phyloP scores from a whole-genome alignment of 805 yeast species.

The Candida maesae region DNA sequence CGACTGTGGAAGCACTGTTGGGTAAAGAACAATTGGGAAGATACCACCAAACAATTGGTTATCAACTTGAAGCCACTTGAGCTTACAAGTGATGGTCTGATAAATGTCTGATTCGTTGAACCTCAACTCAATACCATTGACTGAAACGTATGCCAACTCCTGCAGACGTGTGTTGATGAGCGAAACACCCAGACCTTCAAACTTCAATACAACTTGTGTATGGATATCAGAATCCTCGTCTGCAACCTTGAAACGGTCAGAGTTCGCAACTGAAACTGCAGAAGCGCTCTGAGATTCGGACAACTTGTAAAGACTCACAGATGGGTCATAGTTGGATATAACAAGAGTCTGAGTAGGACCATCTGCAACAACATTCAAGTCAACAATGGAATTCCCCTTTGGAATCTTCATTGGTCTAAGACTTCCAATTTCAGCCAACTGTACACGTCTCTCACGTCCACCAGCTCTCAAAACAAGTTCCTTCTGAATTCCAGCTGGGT shows the following conservation, averaged over 20 bases:
- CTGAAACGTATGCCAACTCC: conserved; percentile 80
- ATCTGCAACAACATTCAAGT: conserved; percentile 90
- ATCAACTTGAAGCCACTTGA: conserved; percentile 95
- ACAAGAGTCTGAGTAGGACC: conserved; percentile 91
- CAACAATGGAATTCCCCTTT: conserved; percentile 54
- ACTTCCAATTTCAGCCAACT: conserved; percentile 90
- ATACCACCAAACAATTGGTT: conserved; percentile 86
- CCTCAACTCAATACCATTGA: conserved; percentile 75
- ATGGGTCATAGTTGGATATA: conserved; percentile 77
- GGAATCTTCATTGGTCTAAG: conserved; percentile 81
- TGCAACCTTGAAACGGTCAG: conserved; percentile 50
- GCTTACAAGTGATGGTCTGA: conserved; percentile 72
- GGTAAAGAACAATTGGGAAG: conserved; percentile 85
- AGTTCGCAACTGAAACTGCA: conserved; percentile 31
- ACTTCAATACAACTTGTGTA: conserved; percentile 48
- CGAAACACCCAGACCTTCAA: conserved; percentile 88
- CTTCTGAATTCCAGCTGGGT: conserved; percentile 83
- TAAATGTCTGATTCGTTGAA: conserved; percentile 82
- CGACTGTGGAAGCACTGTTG: conserved; percentile 83
- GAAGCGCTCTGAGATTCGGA: conserved; percentile 28
- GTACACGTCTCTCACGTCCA: conserved; percentile 72
- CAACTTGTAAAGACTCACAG: conserved; percentile 66
- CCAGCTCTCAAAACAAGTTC: conserved; percentile 72
- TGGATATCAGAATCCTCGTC: conserved; percentile 35
- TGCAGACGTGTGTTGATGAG: conserved; percentile 65